Conservation (phyloP, 2,329 filamentous ascomycete genomes). For the Pseudogymnoascus sp. region DNA sequence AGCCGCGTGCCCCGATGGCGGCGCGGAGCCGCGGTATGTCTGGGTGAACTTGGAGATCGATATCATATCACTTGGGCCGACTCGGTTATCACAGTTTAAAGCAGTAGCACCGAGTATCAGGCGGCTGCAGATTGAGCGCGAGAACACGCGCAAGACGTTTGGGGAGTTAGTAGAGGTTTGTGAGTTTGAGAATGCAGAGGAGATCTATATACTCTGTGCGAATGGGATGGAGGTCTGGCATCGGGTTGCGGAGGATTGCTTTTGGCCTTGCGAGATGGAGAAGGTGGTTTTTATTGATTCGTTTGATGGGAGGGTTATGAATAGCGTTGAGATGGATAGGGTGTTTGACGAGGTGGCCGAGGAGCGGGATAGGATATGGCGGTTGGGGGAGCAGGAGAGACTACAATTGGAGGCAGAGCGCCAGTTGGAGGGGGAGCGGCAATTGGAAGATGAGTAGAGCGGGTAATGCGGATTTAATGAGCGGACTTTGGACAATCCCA, state of each 20-base stretch:
- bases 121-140: neutral
- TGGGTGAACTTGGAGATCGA: conserved; percentile 20
- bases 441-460: neutral
- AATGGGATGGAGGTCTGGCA: neutral
- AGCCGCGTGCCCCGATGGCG: neutral
- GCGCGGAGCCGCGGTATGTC: conserved; percentile 13
- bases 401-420: neutral
- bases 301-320: neutral
- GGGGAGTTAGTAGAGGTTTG: too few species aligned
- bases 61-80: conserved; percentile 16
- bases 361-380: neutral
- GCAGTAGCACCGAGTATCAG: neutral
- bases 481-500: neutral
- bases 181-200: neutral
- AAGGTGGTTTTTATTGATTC: neutral
- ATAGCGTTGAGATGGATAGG: neutral
- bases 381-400: too few species aligned
- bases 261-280: neutral
- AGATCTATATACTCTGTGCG: neutral
- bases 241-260: neutral
- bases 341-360: neutral
- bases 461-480: neutral
- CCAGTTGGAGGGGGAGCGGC: neutral
- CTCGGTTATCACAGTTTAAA: neutral
- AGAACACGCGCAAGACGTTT: too few species aligned